Base-by-base conservation (phyloP, 129 eudicot species). In the Daucus carota region DNA sequence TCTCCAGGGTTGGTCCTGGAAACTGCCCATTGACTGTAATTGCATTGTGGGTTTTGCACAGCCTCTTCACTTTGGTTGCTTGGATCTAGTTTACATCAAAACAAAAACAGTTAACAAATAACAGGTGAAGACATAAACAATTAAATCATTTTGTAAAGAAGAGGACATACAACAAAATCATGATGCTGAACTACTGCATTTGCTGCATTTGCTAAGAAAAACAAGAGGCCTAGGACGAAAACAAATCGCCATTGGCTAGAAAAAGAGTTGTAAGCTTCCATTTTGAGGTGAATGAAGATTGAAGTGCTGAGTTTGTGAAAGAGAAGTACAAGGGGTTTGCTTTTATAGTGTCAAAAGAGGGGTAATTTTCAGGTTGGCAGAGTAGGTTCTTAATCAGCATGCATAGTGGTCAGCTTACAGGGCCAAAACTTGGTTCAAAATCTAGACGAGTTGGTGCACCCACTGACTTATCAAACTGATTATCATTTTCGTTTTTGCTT, bases 1-100 rank as follows among this genome's bases (percentile, higher is more conserved):
- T 93, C 77, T 91, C 98, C 87, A 94, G 80, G 43, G 96, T 91
- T 11, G 98, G 98, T 43, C 98, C 97, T 0, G 98, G 98, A 34
- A 73, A 85, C 78, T 91, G 90, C 70, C 98, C 98, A 60, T 94
- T 94, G 36, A 94, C 98, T 9, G 97, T 94, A 42, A 94, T 87
- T 33, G 83, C 70, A 73, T 76, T 89, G 70, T 79, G 87, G 17
- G 92, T 89, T 47, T 82, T 87, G 92, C 98, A 94, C 73, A 94
- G 88, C 90, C 88, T 89, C 92, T 93, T 91, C 88, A 94, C 93
- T 81, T 87, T 85, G 4, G 92, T 89, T 60, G 86, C 98, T 91
- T 94, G 97, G 69, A 94, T 83, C 98, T 94, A 75, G 76, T 66
- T 16, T 75, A 87, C 59, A 63, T 52, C 74, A 74, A 80, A 76